phyloP scores from a whole-genome alignment of 208 protist genomes.

The Crithidia thermophila region DNA sequence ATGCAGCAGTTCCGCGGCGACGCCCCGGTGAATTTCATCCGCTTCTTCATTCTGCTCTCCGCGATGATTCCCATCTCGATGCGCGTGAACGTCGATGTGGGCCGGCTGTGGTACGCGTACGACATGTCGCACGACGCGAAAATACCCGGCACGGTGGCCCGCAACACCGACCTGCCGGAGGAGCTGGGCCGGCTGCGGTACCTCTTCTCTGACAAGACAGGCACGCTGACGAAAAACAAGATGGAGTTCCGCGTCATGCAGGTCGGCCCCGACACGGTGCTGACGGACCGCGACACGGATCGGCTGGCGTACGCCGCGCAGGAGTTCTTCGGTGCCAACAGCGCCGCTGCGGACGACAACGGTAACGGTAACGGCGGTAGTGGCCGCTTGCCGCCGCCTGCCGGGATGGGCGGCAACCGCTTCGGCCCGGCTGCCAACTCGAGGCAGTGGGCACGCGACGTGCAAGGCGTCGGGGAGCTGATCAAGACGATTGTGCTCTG shows the following conservation, averaged over 20 bases:
- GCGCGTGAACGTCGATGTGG: slow-evolving; percentile 98
- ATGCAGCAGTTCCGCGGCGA: slow-evolving; percentile 78
- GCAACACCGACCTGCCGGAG: slow-evolving; percentile 97
- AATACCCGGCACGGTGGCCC: slow-evolving; percentile 90
- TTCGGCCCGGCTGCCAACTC: slow-evolving; percentile 13
- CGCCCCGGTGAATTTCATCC: slow-evolving; percentile 90
- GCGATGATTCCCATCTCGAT: slow-evolving; percentile 98
- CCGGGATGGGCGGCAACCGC: neutral
- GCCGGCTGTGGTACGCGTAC: slow-evolving; percentile 96
- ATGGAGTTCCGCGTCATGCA: slow-evolving; percentile 88
- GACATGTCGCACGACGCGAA: slow-evolving; percentile 90
- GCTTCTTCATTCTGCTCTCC: slow-evolving; percentile 98
- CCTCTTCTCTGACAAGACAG: slow-evolving; percentile 99
- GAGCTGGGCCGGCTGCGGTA: slow-evolving; percentile 98
- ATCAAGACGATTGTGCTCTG: slow-evolving; percentile 93
- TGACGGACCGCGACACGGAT: slow-evolving; percentile 59
- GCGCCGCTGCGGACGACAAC: neutral
- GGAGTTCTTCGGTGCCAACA: slow-evolving; percentile 39
- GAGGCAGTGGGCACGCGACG: slow-evolving; percentile 42
- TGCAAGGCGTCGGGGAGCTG: slow-evolving; percentile 68
- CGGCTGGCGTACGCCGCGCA: slow-evolving; percentile 40
- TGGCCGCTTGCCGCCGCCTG: neutral
- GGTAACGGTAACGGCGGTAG: neutral
- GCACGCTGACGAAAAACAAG: slow-evolving; percentile 98
- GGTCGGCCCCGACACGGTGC: slow-evolving; percentile 42